These are phyloP conservation scores for Hypoxylon fuscum DNA, from an alignment of 495 filamentous ascomycete genomes.

Conservation along the genomic window DNA sequence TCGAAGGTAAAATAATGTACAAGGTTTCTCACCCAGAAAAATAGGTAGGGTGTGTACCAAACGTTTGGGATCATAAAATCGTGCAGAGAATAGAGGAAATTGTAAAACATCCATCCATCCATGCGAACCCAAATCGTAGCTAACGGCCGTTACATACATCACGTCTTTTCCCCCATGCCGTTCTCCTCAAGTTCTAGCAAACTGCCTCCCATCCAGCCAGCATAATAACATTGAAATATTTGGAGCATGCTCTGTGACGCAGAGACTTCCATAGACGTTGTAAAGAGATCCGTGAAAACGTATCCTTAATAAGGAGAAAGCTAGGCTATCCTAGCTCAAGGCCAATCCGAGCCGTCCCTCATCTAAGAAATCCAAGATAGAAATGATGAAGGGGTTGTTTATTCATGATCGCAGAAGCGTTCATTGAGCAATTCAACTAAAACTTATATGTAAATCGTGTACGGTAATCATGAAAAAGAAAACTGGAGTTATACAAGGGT, in stretches of 20 bases:
- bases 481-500: conserved; percentile 12
- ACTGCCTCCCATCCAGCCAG: neutral
- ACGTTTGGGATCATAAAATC: conserved; percentile 36
- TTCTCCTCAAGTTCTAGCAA: neutral
- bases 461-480: conserved; percentile 8
- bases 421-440: conserved; percentile 8
- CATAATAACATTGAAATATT: conserved; percentile 3
- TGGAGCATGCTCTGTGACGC: conserved; percentile 3
- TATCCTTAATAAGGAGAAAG: neutral
- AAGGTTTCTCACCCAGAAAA: conserved; percentile 21
- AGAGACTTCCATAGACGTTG: neutral
- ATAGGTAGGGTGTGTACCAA: conserved; percentile 19
- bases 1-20: conserved; percentile 38
- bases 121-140: conserved; percentile 28
- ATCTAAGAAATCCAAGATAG: conserved; percentile 15
- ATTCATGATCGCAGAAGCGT: conserved; percentile 8
- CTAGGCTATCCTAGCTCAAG: conserved; percentile 2
- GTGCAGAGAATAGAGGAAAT: conserved; percentile 18
- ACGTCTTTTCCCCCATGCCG: neutral
- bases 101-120: conserved; percentile 25
- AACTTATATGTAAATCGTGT: conserved; percentile 25
- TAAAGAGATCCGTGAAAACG: neutral
- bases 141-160: conserved; percentile 37
- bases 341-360: conserved; percentile 5
- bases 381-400: conserved; percentile 12